phyloP scores from a whole-genome alignment of 2,329 filamentous ascomycete genomes.

The Ploettnerulaceae sp. region DNA sequence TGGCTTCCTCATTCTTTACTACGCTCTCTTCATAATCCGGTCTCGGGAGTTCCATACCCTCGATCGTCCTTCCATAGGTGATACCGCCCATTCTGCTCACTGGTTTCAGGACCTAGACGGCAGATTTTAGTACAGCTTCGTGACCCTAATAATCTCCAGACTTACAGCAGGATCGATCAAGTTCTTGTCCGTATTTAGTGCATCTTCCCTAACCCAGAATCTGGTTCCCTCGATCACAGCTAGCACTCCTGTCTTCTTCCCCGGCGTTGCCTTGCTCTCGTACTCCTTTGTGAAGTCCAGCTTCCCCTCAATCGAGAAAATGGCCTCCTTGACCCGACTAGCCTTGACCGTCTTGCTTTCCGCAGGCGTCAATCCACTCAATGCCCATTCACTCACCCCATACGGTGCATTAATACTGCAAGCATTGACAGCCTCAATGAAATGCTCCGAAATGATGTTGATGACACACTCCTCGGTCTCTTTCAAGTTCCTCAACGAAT shows the following conservation, averaged over 20 bases:
- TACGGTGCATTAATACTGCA: slow-evolving; percentile 72
- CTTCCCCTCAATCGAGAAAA: slow-evolving; percentile 79
- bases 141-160: slow-evolving; percentile 15
- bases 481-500: slow-evolving; percentile 69
- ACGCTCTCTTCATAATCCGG: slow-evolving; percentile 44
- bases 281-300: slow-evolving; percentile 72
- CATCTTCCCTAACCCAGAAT: slow-evolving; percentile 89
- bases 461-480: slow-evolving; percentile 73
- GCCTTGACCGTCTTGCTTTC: slow-evolving; percentile 61
- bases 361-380: slow-evolving; percentile 70
- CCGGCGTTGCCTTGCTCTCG: slow-evolving; percentile 64
- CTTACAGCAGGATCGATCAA: slow-evolving; percentile 66
- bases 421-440: slow-evolving; percentile 83
- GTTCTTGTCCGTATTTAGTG: slow-evolving; percentile 71
- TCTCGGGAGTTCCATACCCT: slow-evolving; percentile 67
- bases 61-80: slow-evolving; percentile 67
- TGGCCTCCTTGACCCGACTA: slow-evolving; percentile 72
- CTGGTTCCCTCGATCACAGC: slow-evolving; percentile 76
- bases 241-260: slow-evolving; percentile 69
- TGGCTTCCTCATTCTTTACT: slow-evolving; percentile 48
- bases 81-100: slow-evolving; percentile 80
- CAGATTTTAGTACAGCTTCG: slow-evolving; percentile 9
- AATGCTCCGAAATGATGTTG: slow-evolving; percentile 83
- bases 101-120: slow-evolving; percentile 61
- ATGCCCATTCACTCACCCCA: slow-evolving; percentile 72